A percentile compares a stretch with the other conserved stretches of the same genome.
These are phyloP conservation scores for Skeletonema menzelii DNA, from an alignment of 108 stramenopile genomes.

Conservation along the genomic window DNA sequence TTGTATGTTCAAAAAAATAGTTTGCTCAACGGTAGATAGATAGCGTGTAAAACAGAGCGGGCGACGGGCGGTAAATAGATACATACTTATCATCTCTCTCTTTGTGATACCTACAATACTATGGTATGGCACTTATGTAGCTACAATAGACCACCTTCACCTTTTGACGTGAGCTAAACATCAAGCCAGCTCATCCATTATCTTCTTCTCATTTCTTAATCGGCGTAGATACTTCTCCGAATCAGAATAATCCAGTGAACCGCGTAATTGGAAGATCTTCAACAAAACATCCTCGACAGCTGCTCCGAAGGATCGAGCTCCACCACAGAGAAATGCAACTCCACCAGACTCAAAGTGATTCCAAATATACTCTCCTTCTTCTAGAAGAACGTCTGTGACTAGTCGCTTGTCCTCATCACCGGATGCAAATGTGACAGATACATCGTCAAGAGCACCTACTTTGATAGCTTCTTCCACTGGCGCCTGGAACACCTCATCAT, in stretches of 20 bases:
- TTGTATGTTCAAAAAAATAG: too few species aligned
- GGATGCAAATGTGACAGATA: constrained; percentile 38
- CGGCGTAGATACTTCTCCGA: constrained; percentile 56
- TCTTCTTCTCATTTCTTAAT: constrained; percentile 46
- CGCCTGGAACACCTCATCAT: constrained; percentile 59
- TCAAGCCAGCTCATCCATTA: constrained; percentile 52
- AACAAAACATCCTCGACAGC: constrained; percentile 54
- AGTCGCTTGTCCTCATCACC: constrained; percentile 32
- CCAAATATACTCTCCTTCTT: constrained; percentile 36
- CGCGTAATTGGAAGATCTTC: constrained; percentile 53
- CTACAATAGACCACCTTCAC: too few species aligned
- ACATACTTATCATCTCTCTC: too few species aligned
- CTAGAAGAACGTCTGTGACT: constrained; percentile 46
- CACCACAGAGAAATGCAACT: constrained; percentile 63
- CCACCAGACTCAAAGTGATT: constrained; percentile 55
- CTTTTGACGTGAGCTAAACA: too few species aligned
- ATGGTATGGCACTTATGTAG: too few species aligned
- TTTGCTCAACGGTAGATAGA: background rate
- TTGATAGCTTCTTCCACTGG: constrained; percentile 46
- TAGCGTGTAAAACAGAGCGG: too few species aligned
- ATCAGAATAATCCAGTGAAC: constrained; percentile 47
- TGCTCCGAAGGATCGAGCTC: constrained; percentile 68
- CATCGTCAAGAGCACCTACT: constrained; percentile 45
- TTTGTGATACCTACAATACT: too few species aligned
- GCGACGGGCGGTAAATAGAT: too few species aligned